Evolutionary conservation across 2,329 filamentous ascomycete genomes (phyloP).

Genomic region (Aspergillus sp.): DNA sequence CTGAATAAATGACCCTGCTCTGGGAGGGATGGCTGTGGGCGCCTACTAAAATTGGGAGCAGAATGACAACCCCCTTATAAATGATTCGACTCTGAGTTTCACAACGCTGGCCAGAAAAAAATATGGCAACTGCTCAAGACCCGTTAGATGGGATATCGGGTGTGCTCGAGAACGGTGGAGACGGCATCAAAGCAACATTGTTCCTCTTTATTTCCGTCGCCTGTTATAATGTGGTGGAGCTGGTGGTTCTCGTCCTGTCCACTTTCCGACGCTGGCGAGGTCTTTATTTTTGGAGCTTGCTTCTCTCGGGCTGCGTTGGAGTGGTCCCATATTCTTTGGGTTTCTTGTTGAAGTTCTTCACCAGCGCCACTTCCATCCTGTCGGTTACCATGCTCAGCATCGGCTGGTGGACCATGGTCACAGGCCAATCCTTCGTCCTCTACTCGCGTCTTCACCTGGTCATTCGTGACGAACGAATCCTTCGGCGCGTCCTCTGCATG

Average conservation of each 20-base stretch:
- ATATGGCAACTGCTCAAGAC: conserved; percentile 13
- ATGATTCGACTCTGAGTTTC: neutral
- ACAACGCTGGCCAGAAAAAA: neutral
- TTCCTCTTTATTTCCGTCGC: conserved; percentile 40
- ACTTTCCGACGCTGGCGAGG: conserved; percentile 42
- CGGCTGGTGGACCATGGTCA: conserved; percentile 62
- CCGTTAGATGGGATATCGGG: conserved; percentile 32
- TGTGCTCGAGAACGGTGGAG: conserved; percentile 22
- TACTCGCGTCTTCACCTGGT: conserved; percentile 64
- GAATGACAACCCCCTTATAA: neutral
- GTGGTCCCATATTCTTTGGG: conserved; percentile 42
- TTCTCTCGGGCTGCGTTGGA: conserved; percentile 35
- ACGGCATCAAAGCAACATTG: conserved; percentile 24
- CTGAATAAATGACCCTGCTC: neutral
- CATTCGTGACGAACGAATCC: conserved; percentile 49
- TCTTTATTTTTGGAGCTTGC: conserved; percentile 45
- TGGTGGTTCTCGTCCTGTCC: conserved; percentile 39
- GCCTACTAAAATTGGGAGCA: neutral
- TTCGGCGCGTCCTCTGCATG: conserved; percentile 55
- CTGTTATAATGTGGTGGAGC: conserved; percentile 49
- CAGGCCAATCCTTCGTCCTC: conserved; percentile 61
- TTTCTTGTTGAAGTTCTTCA: conserved; percentile 45
- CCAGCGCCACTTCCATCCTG: conserved; percentile 26
- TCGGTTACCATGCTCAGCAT: conserved; percentile 48
- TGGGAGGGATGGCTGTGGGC: neutral